Evolutionary conservation across 2,329 filamentous ascomycete genomes (phyloP), one percentile per base, ranked within the genome.

Genomic region (Botrytis paeoniae): DNA sequence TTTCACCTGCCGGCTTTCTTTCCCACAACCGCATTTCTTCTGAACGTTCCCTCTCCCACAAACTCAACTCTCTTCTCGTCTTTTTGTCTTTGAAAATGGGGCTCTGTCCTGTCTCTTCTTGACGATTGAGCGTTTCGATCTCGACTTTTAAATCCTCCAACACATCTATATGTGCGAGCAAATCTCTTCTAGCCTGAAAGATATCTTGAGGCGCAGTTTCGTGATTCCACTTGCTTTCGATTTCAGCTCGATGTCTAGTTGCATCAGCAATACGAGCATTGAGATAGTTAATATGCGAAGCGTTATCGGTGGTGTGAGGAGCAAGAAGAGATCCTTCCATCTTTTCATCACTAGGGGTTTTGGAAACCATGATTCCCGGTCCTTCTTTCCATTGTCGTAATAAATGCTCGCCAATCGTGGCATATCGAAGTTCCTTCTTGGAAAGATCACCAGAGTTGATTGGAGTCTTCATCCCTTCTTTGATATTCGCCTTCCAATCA

Each of bases 201-300:
- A 22, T 10, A 18, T 69, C 48, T 6, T 43, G 35, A 41, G 48
- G 20, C 18, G 48, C 48, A 32, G 48, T 41, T 5, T 57, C 65
- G 3, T 22, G 20, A 39, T 10, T 29, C 65, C 65, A 69, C 18
- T 39, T 39, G 37, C 37, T 32, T 51, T 69, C 65, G 29, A 69
- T 57, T n/a, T 57, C 35, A 20, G n/a, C 48, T 43, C 18, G 37
- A 22, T 57, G 65, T 32, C 12, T 69, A 18, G 48, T 32, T 57
- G 65, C 65, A 43, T 29, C 51, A 32, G 65, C 48, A 41, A 69
- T 69, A n/a, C 65, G 65, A 16, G 51, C 35, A 57, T n/a, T 41
- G 48, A 69, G 65, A 32, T 69, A 69, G 29, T 69, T 69, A 3
- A 69, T 69, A 37, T 69, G 65, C 18, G 65, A 69, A 43, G 65